Evolutionary conservation across 2,329 filamentous ascomycete species (phyloP).

Genomic region (Xenoacremonium recifei): DNA sequence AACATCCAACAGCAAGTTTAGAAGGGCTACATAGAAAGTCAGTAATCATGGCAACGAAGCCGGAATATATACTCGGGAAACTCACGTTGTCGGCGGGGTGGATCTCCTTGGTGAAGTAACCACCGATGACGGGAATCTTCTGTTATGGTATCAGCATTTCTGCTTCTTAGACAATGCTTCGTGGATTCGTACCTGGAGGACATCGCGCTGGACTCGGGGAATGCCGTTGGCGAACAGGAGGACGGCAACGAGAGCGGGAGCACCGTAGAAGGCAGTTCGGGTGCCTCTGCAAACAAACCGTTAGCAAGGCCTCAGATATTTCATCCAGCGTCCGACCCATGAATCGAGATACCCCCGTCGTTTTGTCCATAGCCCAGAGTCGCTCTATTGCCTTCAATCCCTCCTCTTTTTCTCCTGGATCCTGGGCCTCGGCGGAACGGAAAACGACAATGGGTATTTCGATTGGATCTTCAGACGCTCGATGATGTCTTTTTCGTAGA

Average conservation of each 20-base stretch:
- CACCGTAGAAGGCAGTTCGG: conserved; percentile 55
- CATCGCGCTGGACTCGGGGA: conserved; percentile 57
- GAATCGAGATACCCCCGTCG: too few relatives aligned
- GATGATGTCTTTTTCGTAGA: too few relatives aligned
- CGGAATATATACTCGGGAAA: conserved; percentile 21
- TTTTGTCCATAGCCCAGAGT: too few relatives aligned
- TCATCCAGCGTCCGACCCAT: too few relatives aligned
- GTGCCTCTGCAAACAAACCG: conserved; percentile 40
- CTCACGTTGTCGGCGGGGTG: conserved; percentile 63
- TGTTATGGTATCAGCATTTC: conserved; percentile 22
- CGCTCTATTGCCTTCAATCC: too few relatives aligned
- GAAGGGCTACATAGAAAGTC: conserved; percentile 35
- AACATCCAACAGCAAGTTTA: conserved; percentile 31
- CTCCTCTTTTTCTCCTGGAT: background rate
- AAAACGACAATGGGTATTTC: conserved; percentile 2
- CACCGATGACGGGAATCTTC: conserved; percentile 55
- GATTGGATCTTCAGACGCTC: conserved; percentile 7
- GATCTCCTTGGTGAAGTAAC: conserved; percentile 51
- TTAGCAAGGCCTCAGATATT: too few relatives aligned
- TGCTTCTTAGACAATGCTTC: background rate
- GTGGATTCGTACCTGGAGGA: conserved; percentile 49
- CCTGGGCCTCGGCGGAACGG: background rate
- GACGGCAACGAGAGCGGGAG: conserved; percentile 54
- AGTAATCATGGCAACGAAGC: conserved; percentile 10
- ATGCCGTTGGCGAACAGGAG: conserved; percentile 63